phyloP scores from a whole-genome alignment of 148 eudicot genomes.

The Pharnaceum exiguum region DNA sequence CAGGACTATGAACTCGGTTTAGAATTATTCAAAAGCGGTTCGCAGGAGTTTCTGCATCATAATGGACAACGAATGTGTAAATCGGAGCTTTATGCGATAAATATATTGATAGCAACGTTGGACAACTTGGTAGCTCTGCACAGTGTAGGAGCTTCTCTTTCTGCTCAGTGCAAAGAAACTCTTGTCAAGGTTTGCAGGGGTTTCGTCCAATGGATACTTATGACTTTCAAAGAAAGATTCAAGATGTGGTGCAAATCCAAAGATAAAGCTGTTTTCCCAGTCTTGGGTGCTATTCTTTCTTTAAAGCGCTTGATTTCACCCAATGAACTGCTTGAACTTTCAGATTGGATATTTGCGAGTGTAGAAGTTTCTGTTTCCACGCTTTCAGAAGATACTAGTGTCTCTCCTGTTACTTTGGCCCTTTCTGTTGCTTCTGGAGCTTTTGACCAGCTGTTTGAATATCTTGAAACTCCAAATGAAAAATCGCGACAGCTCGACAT shows the following conservation, averaged over 20 bases:
- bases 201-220: conserved; percentile 39
- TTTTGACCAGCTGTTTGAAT: conserved; percentile 45
- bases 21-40: conserved; percentile 31
- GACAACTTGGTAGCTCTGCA: conserved; percentile 32
- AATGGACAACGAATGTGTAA: conserved; percentile 39
- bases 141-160: conserved; percentile 16
- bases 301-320: conserved; percentile 66
- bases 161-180: conserved; percentile 21
- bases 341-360: conserved; percentile 52
- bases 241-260: conserved; percentile 30
- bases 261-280: conserved; percentile 46
- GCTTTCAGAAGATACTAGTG: conserved; percentile 19
- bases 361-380: conserved; percentile 28
- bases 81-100: conserved; percentile 40
- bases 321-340: conserved; percentile 65
- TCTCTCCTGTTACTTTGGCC: conserved; percentile 47
- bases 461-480: conserved; percentile 26
- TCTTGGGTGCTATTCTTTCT: conserved; percentile 45
- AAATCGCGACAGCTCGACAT: conserved; percentile 10
- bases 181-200: conserved; percentile 29
- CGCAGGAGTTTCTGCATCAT: conserved; percentile 27
- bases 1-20: conserved; percentile 27
- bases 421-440: conserved; percentile 57
- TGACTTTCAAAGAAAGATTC: conserved; percentile 44
- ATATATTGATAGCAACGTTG: conserved; percentile 44